phyloP scores from a whole-genome alignment of 2,329 filamentous ascomycete genomes.

The Aspergillus carbonarius region DNA sequence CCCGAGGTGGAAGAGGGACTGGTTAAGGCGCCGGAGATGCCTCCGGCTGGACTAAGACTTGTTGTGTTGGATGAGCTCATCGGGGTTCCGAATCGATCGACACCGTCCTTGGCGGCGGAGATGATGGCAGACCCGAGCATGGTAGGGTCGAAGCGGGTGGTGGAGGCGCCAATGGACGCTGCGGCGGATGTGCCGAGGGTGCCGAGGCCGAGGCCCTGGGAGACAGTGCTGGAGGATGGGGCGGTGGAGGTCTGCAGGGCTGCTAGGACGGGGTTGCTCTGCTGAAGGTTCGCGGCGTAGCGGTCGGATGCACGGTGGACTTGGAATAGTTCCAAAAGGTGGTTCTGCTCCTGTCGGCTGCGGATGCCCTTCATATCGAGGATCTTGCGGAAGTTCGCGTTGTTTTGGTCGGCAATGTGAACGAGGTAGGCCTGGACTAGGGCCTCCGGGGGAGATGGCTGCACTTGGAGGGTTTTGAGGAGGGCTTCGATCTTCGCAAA shows the following conservation, averaged over 20 bases:
- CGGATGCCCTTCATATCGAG: constrained; percentile 92
- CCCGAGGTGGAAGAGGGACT: constrained; percentile 21
- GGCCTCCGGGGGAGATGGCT: constrained; percentile 84
- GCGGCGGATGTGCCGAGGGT: constrained; percentile 27
- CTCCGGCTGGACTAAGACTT: constrained; percentile 16
- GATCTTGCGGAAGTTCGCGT: constrained; percentile 93
- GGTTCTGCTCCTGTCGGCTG: constrained; percentile 72
- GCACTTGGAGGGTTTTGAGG: constrained; percentile 94
- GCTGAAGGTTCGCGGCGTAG: constrained; percentile 66
- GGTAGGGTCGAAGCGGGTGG: constrained; percentile 72
- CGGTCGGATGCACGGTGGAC: constrained; percentile 69
- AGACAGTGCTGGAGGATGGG: constrained; percentile 39
- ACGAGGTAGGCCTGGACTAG: constrained; percentile 97
- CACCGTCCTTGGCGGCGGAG: constrained; percentile 80
- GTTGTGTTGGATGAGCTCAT: constrained; percentile 37
- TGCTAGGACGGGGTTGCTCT: constrained; percentile 68
- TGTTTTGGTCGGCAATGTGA: constrained; percentile 90
- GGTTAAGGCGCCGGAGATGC: constrained; percentile 31
- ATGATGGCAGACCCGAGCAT: constrained; percentile 84
- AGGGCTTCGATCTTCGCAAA: constrained; percentile 88
- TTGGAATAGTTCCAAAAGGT: constrained; percentile 87
- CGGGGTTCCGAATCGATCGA: constrained; percentile 71
- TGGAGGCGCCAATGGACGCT: constrained; percentile 44
- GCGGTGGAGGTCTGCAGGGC: constrained; percentile 51
- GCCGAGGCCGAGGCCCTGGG: constrained; percentile 49